Evolutionary conservation across 179 eudicot genomes (phyloP), one percentile per base, ranked within the genome.

Genomic region (Corrigiola litoralis): DNA sequence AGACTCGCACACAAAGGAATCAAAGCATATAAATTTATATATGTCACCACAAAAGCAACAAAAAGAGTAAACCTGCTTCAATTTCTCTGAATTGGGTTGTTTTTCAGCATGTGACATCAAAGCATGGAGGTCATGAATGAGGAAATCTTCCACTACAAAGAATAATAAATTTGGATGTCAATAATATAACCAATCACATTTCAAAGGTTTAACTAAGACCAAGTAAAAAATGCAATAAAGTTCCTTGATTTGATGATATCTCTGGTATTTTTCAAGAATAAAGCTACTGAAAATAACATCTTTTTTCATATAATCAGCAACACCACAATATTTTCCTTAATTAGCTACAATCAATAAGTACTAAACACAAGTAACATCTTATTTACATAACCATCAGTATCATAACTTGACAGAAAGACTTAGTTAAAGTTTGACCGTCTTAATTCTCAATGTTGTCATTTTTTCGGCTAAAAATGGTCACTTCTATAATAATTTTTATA

Each of bases 61-160:
- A 24, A 42, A 46, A 21, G 16, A 64, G 40, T 37, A 48, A 36
- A 88, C 97, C 96, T 86, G 76, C 71, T 83, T 85, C 72, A 89
- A 73, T 69, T 76, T 73, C 64, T 74, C 73, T 27, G 85, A 74
- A 61, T 60, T 31, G 48, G 75, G 29, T 28, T 77, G 76, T 63
- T 76, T 83, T 49, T 79, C 80, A 16, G 89, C 89, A 23, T 73
- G 72, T 23, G 73, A 77, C 52, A 52, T 63, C 58, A 91, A 76
- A 34, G 71, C 73, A 68, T 85, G 62, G 34, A 87, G 75, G 72
- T 91, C 95, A 63, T 73, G 83, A 29, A 86, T 56, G 36, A 91
- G 85, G 62, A 91, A 89, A 76, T 89, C 97, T 78, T 86, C 95
- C 64, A 89, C 97, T 91, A 81, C n/a, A 66, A 74, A 48, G 29